Evolutionary conservation across 163 green algal genomes (phyloP), one percentile per base, ranked within the genome.

Genomic region (Chloromonas sp.): DNA sequence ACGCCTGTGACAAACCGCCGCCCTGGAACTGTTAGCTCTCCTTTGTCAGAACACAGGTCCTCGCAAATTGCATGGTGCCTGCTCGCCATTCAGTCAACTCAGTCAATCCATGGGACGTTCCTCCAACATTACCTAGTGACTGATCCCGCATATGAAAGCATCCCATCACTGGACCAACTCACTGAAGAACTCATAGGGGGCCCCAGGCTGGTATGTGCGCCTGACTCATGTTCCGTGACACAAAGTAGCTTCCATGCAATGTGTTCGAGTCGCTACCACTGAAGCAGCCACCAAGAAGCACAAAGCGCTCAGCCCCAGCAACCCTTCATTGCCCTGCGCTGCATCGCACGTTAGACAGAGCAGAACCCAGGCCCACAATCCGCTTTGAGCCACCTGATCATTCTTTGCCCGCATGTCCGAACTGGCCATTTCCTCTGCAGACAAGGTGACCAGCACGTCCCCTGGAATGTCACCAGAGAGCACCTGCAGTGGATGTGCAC

Each of bases 371-470:
- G 77, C 15, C 15, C 77, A 57, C 3, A 61, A 1, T 57, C 74
- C 8, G 15, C 1, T 81, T 58, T 60, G 1, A 61, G 2, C 59
- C 59, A 84, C 82, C 82, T 80, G 88, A 1, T 87, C 78, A 85
- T 97, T 97, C 86, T 96, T 92, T 66, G 92, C 83, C 76, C 91
- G 88, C 85, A 93, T 91, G 36, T 94, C 91, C 81, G 97, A 90
- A 36, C 84, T 94, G 57, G 95, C 96, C 86, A 98, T 87, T 84
- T 98, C 94, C 90, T 98, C 94, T 1, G 95, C 86, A 0, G 77
- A 89, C 89, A 98, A 84, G 15, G 86, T 90, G 0, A 98, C 91
- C 70, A 99, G 88, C 62, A 86, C 81, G 57, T 94, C 87, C 0
- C 91, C 88, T 1, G 83, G 74, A 57, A 98, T 88, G 3, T 94